Base-by-base conservation (phyloP, 2,329 filamentous ascomycete species). In the Cladobotryum protrusum region DNA sequence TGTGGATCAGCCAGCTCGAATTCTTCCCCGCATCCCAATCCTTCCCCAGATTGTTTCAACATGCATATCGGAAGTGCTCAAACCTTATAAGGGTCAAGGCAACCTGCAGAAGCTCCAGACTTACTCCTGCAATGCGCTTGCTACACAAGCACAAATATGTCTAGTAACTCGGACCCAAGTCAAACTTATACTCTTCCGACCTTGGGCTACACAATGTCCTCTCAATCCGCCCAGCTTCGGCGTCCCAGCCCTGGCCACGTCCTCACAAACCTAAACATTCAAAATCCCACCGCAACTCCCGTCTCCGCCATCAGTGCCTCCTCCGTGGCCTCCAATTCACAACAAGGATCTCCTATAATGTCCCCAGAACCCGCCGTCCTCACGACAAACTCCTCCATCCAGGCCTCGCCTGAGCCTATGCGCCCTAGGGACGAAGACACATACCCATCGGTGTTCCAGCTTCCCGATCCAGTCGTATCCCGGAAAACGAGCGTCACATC, bases 401-500 rank as follows among this genome's bases (percentile, higher is more conserved):
- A 86, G 60, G 75, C 76, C 3, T 87, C 86, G 0, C 85, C 86
- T 5, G 85, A 89, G 57, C 74, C 76, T 43, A 72, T 77, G 47
- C 74, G 76, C 15, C 77, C 76, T 34, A 72, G 75, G 54, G 78
- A 79, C 40, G 68, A 76, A 48, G 80, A 81, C 47, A 68, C 74
- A 33, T 73, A 72, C 47, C 68, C 70, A 32, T 63, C 74, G 20
- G 78, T 77, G 48, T 80, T 91, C 54, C 79, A 86, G 60, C 78
- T 93, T 41, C 86, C 87, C 33, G 88, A 92, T 57, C 76, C 87
- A n/a, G 73, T 86, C 42, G 69, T 88, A 54, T 72, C 76, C 48
- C 75, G 73, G 56, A 78, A 79, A 57, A 76, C 80, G 5, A 83
- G 82, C 61, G 70, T 71, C 54, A 82, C 73, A 57, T 83, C 86